phyloP scores from a whole-genome alignment of 2,329 filamentous ascomycete genomes.

The Fusarium stilboides region DNA sequence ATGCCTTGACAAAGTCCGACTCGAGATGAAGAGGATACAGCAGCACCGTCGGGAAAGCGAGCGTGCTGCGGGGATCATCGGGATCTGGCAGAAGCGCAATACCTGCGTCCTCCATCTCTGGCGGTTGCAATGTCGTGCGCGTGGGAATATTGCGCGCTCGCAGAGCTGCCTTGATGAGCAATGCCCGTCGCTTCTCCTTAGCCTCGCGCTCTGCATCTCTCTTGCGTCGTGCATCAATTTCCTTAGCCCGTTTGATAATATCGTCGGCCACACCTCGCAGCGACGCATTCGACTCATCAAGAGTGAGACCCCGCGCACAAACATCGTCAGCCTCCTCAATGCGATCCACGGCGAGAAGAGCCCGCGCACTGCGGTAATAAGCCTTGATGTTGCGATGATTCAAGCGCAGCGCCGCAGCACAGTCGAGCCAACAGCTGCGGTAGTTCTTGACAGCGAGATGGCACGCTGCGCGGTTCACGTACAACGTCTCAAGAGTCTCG shows the following conservation, averaged over 20 bases:
- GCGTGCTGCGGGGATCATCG: conserved; percentile 77
- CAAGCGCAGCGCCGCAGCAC: conserved; percentile 81
- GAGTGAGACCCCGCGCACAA: conserved; percentile 77
- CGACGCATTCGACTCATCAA: conserved; percentile 80
- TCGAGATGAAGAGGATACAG: conserved; percentile 88
- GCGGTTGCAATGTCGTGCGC: conserved; percentile 77
- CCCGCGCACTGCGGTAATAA: conserved; percentile 86
- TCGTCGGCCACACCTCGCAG: conserved; percentile 75
- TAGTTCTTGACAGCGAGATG: conserved; percentile 92
- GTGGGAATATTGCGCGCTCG: conserved; percentile 78
- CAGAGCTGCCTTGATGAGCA: conserved; percentile 76
- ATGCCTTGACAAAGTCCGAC: conserved; percentile 91
- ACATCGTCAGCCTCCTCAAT: conserved; percentile 85
- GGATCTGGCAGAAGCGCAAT: conserved; percentile 80
- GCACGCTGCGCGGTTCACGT: conserved; percentile 90
- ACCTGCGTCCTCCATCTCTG: conserved; percentile 88
- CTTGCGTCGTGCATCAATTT: conserved; percentile 68
- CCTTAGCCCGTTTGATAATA: conserved; percentile 71
- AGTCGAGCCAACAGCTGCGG: conserved; percentile 87
- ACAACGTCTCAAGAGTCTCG: conserved; percentile 79
- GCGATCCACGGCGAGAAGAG: conserved; percentile 84
- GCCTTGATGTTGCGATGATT: conserved; percentile 90
- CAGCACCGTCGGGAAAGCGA: conserved; percentile 85
- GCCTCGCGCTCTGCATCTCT: conserved; percentile 70
- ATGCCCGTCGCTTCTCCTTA: conserved; percentile 68